These are phyloP conservation scores for Pittosporum tobira DNA, from an alignment of 129 eudicot genomes.

Conservation along the genomic window DNA sequence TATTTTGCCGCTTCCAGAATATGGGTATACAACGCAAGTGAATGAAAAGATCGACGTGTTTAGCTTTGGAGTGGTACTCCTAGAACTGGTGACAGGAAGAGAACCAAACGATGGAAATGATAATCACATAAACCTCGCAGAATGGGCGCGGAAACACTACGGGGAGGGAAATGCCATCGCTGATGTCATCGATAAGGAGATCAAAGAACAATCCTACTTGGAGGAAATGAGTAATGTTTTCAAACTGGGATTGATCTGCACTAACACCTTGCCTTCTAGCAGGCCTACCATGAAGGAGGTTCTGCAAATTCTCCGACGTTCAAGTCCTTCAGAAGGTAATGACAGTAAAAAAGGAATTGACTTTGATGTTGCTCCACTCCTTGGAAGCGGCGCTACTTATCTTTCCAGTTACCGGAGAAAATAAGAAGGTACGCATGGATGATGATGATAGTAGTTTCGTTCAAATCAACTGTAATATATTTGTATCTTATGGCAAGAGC, in stretches of 20 bases:
- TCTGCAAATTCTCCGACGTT: constrained; percentile 14
- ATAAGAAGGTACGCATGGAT: constrained; percentile 32
- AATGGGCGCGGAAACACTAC: constrained; percentile 79
- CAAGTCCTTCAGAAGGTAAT: constrained; percentile 2
- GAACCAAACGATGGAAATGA: constrained; percentile 57
- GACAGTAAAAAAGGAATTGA: constrained; percentile 39
- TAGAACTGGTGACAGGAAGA: constrained; percentile 76
- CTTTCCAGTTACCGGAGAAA: constrained; percentile 43
- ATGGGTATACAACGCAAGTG: constrained; percentile 55
- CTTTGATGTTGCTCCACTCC: constrained; percentile 49
- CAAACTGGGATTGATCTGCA: constrained; percentile 26
- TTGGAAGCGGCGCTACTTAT: constrained; percentile 39
- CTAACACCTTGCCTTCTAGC: constrained; percentile 14
- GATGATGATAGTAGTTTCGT: constrained; percentile 26
- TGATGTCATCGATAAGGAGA: constrained; percentile 13
- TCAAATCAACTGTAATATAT: constrained; percentile 14
- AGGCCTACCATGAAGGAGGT: constrained; percentile 34
- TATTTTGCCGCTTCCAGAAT: constrained; percentile 37
- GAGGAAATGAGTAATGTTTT: constrained; percentile 22
- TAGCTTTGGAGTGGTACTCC: constrained; percentile 80
- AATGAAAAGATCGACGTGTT: constrained; percentile 64
- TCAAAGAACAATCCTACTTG: constrained; percentile 13
- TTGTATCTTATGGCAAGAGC: neutral
- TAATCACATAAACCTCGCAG: constrained; percentile 53
- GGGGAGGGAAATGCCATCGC: constrained; percentile 13